These are phyloP conservation scores for Rhinocladiella mackenziei DNA, from an alignment of 2,329 filamentous ascomycete genomes.

Conservation along the genomic window DNA sequence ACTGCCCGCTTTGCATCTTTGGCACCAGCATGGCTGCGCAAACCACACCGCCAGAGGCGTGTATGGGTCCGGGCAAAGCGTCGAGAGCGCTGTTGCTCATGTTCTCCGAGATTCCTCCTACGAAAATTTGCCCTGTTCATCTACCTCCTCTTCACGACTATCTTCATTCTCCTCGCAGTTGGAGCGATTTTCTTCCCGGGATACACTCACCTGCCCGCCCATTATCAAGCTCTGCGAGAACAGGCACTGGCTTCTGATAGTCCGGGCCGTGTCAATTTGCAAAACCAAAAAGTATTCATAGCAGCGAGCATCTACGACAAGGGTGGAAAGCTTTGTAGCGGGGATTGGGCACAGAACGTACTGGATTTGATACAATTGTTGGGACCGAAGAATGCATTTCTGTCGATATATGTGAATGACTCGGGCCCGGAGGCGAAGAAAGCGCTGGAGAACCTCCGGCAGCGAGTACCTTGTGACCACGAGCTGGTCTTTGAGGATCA, in stretches of 20 bases:
- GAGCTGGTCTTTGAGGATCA: constrained; percentile 58
- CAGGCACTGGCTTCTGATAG: constrained; percentile 33
- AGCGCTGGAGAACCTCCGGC: constrained; percentile 53
- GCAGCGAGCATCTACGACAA: constrained; percentile 67
- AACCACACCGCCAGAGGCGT: constrained; percentile 13
- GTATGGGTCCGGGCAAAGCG: constrained; percentile 11
- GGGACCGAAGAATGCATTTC: constrained; percentile 63
- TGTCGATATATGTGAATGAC: constrained; percentile 72
- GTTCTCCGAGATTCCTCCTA: constrained; percentile 17
- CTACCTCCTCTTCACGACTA: constrained; percentile 21
- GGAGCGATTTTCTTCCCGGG: constrained; percentile 52
- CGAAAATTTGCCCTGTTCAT: constrained; percentile 23
- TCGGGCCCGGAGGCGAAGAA: constrained; percentile 54
- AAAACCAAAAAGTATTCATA: constrained; percentile 67
- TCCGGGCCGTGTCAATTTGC: constrained; percentile 48
- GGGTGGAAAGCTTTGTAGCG: constrained; percentile 56
- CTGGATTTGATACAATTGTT: constrained; percentile 61
- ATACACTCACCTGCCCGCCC: constrained; percentile 52
- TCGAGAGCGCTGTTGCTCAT: constrained; percentile 8
- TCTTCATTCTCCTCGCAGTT: constrained; percentile 39
- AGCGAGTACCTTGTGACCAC: constrained; percentile 48
- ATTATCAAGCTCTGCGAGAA: constrained; percentile 45
- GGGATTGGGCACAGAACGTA: constrained; percentile 61
- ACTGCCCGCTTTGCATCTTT: constrained; percentile 12
- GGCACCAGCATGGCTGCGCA: constrained; percentile 20